phyloP scores from a whole-genome alignment of 2,329 filamentous ascomycete genomes.

The Thermothelomyces thermophilus region DNA sequence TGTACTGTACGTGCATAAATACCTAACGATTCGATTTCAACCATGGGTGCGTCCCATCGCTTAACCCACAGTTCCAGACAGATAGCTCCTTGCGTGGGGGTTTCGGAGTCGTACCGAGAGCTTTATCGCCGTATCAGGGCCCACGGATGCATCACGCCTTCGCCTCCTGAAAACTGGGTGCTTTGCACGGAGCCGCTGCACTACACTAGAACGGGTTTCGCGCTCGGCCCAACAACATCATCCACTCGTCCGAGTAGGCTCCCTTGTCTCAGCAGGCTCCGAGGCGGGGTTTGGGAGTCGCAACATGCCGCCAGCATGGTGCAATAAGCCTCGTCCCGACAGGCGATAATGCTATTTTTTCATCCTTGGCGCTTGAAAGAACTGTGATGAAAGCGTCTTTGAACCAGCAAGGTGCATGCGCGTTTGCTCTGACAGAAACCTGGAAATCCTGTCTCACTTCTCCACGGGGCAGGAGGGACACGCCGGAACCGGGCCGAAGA shows the following conservation, averaged over 20 bases:
- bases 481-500: constrained; percentile 15
- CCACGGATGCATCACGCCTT: constrained; percentile 9
- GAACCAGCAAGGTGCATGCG: constrained; percentile 5
- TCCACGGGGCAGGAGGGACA: not conserved
- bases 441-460: not conserved
- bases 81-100: constrained; percentile 17
- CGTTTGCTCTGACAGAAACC: not conserved
- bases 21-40: constrained; percentile 9
- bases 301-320: not conserved
- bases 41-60: constrained; percentile 2
- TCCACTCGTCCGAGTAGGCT: not conserved
- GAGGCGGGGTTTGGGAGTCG: not conserved
- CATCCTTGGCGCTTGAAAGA: too few relatives aligned
- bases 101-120: constrained; percentile 7
- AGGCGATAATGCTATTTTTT: too few relatives aligned
- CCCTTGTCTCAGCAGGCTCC: not conserved
- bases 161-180: not conserved
- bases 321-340: too few relatives aligned
- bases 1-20: constrained; percentile 4
- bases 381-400: too few relatives aligned
- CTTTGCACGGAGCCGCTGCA: not conserved
- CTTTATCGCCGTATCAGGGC: constrained; percentile 11
- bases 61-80: constrained; percentile 8
- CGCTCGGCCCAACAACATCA: not conserved
- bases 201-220: not conserved